Evolutionary conservation across 169 alveolate species (phyloP), one percentile per base, ranked within the genome.

Genomic region (Eimeria necatrix): DNA sequence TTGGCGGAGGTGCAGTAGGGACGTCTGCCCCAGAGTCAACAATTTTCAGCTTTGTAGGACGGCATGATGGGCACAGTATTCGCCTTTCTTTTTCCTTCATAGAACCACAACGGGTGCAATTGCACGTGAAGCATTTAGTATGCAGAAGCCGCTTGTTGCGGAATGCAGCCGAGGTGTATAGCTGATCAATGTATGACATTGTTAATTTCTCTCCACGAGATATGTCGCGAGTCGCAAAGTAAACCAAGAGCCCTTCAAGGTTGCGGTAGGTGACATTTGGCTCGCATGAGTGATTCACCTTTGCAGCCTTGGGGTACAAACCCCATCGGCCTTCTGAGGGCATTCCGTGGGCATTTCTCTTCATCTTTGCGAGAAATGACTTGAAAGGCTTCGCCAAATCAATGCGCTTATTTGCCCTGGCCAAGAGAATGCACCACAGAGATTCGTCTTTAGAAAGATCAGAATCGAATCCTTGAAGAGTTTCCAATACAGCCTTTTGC

Each of bases 181-280:
- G 95, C 90, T 91, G 95, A 32, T 91, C 95, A 14, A 91, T 78
- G 59, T 91, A 91, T 9, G 90, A 59, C 95, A 91, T 91, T 64
- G 91, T 22, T 16, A 91, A 56, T 46, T 18, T 53, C 80, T 68
- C 91, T 7, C 60, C 91, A 46, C 18, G 70, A 7, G 80, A 56
- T n/a, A 91, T 91, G 48, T 91, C 95, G 20, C 88, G 83, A 32
- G 87, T 64, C 53, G 95, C 95, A 46, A 91, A 91, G 56, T 74
- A 76, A 10, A 91, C 95, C 83, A 91, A 56, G 8, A 91, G 90
- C 53, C 95, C 95, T 22, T 91, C 95, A 68, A 91, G 68, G 91
- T 91, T 91, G 48, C 95, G 80, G 91, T 91, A 91, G 60, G 95
- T 78, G 56, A 91, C 95, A 64, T 91, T 91, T 7, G 95, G 95